These are phyloP conservation scores for Globisporangium abappressorium DNA, from an alignment of 352 stramenopile genomes.

Conservation along the genomic window DNA sequence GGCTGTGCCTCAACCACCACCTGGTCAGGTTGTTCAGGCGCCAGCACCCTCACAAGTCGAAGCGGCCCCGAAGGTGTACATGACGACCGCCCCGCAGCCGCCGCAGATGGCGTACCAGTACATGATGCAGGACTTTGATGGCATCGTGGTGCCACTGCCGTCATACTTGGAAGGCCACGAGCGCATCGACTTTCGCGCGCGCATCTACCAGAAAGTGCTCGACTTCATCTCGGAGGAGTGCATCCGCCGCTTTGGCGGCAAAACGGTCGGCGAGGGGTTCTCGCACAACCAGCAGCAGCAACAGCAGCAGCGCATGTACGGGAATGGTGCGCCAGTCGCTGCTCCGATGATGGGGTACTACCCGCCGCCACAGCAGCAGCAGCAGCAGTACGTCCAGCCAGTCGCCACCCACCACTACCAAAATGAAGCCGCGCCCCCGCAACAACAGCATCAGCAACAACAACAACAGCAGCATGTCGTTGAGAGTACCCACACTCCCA, in stretches of 20 bases:
- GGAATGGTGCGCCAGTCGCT: not conserved
- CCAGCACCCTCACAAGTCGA: not conserved
- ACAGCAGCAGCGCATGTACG: not conserved
- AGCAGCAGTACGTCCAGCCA: not conserved
- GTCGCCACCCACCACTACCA: not conserved
- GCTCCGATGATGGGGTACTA: not conserved
- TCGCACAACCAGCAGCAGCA: constrained; percentile 2
- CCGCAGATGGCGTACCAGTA: constrained; percentile 52
- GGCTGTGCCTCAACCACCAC: not conserved
- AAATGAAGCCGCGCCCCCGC: not conserved
- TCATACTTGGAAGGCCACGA: constrained; percentile 75
- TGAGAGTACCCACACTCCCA: not conserved
- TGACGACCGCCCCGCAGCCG: constrained; percentile 27
- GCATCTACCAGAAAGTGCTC: constrained; percentile 80
- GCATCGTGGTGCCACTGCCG: constrained; percentile 72
- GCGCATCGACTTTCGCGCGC: constrained; percentile 67
- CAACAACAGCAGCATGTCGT: not conserved
- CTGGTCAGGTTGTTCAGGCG: not conserved
- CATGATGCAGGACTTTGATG: constrained; percentile 73
- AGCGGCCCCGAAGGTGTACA: not conserved
- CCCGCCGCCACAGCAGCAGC: not conserved
- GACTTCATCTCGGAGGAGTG: constrained; percentile 85
- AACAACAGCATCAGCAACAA: not conserved
- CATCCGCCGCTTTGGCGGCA: constrained; percentile 44
- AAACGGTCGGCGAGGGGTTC: not conserved